Conservation (phyloP, 2,329 filamentous ascomycete genomes). For the Epichloe baconii region DNA sequence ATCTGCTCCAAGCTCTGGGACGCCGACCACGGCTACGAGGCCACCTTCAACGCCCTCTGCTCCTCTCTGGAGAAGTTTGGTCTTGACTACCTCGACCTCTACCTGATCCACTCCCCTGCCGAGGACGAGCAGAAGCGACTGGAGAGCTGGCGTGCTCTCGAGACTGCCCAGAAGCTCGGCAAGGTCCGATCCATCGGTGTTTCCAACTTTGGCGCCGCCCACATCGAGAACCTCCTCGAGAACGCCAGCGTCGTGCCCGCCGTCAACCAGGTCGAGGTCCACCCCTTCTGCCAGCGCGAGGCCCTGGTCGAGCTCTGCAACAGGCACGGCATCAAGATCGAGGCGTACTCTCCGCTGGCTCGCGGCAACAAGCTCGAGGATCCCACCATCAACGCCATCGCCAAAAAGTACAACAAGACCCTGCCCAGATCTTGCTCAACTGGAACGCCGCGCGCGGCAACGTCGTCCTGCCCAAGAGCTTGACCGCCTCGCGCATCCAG, state of each 20-base stretch:
- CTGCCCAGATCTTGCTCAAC: constrained; percentile 62
- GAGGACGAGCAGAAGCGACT: constrained; percentile 54
- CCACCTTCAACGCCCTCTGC: constrained; percentile 46
- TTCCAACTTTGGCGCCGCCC: constrained; percentile 64
- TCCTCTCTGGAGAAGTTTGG: constrained; percentile 53
- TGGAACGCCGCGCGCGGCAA: constrained; percentile 69
- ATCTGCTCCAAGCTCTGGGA: constrained; percentile 57
- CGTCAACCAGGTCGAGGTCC: constrained; percentile 69
- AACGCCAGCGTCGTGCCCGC: constrained; percentile 48
- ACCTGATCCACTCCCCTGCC: constrained; percentile 50
- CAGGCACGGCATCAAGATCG: constrained; percentile 40
- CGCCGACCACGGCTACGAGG: constrained; percentile 27
- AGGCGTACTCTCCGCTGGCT: constrained; percentile 41
- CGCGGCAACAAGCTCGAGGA: constrained; percentile 35
- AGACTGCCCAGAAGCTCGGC: constrained; percentile 52
- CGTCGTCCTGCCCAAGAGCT: constrained; percentile 64
- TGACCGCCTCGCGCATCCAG: constrained; percentile 47
- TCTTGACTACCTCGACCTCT: constrained; percentile 61
- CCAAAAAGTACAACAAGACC: constrained; percentile 57
- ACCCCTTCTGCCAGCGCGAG: constrained; percentile 58
- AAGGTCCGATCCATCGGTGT: constrained; percentile 60
- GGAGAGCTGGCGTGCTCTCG: constrained; percentile 61
- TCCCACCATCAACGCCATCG: constrained; percentile 45
- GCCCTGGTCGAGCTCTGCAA: constrained; percentile 43
- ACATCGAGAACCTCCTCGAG: constrained; percentile 40